These are phyloP conservation scores for Trichoderma reesei DNA, from an alignment of 495 filamentous ascomycete species.

Conservation along the genomic window DNA sequence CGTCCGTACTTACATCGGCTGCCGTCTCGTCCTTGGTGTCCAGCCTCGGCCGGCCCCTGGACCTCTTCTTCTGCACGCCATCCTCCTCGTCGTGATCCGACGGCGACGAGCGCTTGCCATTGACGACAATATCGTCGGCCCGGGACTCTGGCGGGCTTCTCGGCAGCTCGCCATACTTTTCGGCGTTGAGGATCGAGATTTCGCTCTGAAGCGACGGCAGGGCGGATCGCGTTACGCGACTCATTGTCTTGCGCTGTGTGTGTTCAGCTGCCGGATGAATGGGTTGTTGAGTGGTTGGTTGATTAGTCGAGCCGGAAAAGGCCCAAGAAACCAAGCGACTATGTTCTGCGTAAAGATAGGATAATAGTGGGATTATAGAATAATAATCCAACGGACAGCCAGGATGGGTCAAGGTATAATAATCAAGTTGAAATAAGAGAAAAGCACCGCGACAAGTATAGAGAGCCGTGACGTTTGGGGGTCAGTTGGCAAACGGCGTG, in stretches of 20 bases:
- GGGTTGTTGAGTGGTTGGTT: not conserved
- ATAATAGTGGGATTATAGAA: too few relatives aligned
- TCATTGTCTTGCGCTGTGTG: not conserved
- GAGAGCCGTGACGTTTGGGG: not conserved
- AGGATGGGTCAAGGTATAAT: too few relatives aligned
- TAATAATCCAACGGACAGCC: too few relatives aligned
- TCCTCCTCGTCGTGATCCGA: conserved; percentile 15
- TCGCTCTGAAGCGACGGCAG: conserved; percentile 26
- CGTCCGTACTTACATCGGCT: conserved; percentile 35
- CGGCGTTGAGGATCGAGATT: conserved; percentile 39
- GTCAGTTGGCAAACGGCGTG: not conserved
- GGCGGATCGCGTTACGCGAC: conserved; percentile 14
- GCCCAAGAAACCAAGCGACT: too few relatives aligned
- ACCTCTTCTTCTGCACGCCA: conserved; percentile 39
- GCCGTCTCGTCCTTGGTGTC: conserved; percentile 58
- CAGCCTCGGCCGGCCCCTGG: conserved; percentile 58
- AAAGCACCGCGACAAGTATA: not conserved
- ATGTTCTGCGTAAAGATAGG: not conserved
- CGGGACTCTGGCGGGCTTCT: conserved; percentile 7
- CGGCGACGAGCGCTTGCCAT: conserved; percentile 14
- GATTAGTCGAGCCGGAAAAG: conserved; percentile 1
- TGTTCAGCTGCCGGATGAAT: too few relatives aligned
- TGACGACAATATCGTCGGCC: conserved; percentile 1
- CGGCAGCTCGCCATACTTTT: conserved; percentile 33
- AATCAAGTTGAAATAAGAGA: too few relatives aligned